These are phyloP conservation scores for Glycyrrhiza uralensis DNA, from an alignment of 306 rosid genomes.

Conservation along the genomic window DNA sequence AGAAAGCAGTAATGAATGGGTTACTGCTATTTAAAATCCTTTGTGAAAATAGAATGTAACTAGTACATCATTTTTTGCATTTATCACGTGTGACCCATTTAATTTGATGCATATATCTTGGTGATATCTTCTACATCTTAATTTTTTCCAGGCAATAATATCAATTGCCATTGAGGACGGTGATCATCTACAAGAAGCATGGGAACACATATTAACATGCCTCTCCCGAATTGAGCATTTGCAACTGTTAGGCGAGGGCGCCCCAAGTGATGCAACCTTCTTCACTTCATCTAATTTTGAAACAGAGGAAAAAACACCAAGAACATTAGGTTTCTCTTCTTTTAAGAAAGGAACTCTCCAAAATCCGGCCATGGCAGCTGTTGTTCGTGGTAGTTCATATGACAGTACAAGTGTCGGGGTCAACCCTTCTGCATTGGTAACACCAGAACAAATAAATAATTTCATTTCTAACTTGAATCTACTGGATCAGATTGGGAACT, in stretches of 20 bases:
- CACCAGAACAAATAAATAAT: slow-evolving; percentile 83
- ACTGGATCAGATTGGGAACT: slow-evolving; percentile 91
- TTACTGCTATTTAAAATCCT: slow-evolving; percentile 21
- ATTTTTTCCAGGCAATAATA: slow-evolving; percentile 69
- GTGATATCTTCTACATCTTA: slow-evolving; percentile 23
- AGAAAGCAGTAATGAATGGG: background rate
- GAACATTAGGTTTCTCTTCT: slow-evolving; percentile 61
- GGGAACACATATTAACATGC: slow-evolving; percentile 97
- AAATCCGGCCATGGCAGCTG: slow-evolving; percentile 94
- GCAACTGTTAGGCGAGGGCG: slow-evolving; percentile 96
- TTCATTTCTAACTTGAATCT: slow-evolving; percentile 90
- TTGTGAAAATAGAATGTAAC: slow-evolving; percentile 14
- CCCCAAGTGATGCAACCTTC: slow-evolving; percentile 91
- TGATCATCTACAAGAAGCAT: slow-evolving; percentile 86
- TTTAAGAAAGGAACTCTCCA: slow-evolving; percentile 86
- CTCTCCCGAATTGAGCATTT: slow-evolving; percentile 98
- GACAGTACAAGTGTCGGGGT: slow-evolving; percentile 82
- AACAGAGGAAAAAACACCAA: slow-evolving; percentile 65
- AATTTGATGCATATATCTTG: slow-evolving; percentile 26
- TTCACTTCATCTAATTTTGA: slow-evolving; percentile 65
- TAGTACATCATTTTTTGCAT: background rate
- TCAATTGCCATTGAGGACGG: slow-evolving; percentile 97
- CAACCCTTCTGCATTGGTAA: slow-evolving; percentile 73
- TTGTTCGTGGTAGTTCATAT: slow-evolving; percentile 97
- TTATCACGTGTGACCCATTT: slow-evolving; percentile 15